Evolutionary conservation across 768 basidiomycete genomes (phyloP).

Genomic region (Rhodosporidiobolus sp.): DNA sequence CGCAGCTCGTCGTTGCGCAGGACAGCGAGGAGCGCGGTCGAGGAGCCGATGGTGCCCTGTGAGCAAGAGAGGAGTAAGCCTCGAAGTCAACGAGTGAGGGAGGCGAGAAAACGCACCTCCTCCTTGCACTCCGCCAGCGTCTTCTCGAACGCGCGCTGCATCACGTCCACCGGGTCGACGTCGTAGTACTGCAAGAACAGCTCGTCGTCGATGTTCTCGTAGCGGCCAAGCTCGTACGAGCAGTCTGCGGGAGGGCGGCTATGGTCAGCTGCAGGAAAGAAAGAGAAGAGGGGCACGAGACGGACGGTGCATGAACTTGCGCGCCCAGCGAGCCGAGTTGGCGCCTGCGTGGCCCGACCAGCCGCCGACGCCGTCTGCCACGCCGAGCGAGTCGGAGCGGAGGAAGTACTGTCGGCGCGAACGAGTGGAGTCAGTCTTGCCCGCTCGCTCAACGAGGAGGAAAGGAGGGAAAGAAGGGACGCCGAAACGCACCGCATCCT

Average conservation of each 20-base stretch:
- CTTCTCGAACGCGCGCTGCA: slow-evolving; percentile 55
- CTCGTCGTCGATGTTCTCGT: slow-evolving; percentile 65
- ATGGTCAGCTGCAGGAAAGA: background rate
- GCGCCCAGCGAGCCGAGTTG: slow-evolving; percentile 55
- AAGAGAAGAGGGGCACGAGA: background rate
- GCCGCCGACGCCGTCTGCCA: slow-evolving; percentile 93
- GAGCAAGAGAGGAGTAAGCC: background rate
- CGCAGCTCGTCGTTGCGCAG: slow-evolving; percentile 60
- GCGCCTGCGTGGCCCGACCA: slow-evolving; percentile 61
- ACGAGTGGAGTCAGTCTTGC: background rate
- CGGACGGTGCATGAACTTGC: slow-evolving; percentile 70
- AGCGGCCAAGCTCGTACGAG: slow-evolving; percentile 39
- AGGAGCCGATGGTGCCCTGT: slow-evolving; percentile 55
- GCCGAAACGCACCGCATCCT: slow-evolving; percentile 61
- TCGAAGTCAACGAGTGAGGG: background rate
- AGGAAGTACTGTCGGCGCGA: slow-evolving; percentile 48
- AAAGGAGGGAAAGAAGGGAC: background rate
- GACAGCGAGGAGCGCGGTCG: slow-evolving; percentile 53
- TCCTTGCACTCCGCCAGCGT: slow-evolving; percentile 48
- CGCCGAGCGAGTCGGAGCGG: slow-evolving; percentile 73
- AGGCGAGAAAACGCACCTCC: slow-evolving; percentile 46
- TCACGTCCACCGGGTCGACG: slow-evolving; percentile 53
- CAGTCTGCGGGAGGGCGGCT: slow-evolving; percentile 33
- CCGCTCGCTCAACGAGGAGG: background rate
- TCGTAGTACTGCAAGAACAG: slow-evolving; percentile 56